Evolutionary conservation across 306 rosid genomes (phyloP).

Genomic region (Hylodesmum podocarpum): DNA sequence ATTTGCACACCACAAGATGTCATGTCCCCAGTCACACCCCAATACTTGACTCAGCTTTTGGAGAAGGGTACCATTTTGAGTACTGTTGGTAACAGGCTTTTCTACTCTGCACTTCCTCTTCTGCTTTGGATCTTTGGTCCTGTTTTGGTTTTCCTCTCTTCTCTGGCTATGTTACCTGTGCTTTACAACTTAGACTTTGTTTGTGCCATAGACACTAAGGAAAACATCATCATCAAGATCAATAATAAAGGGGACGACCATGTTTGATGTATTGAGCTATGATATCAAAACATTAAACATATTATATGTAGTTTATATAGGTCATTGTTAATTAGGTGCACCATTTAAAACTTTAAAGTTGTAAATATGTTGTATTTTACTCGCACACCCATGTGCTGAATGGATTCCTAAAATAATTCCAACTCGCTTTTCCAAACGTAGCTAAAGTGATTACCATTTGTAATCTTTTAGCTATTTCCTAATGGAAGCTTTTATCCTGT

Average conservation of each 20-base stretch:
- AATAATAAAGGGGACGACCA: conserved; percentile 19
- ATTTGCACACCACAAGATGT: conserved; percentile 68
- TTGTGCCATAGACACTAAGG: conserved; percentile 29
- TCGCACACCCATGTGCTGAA: not conserved
- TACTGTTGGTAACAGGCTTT: conserved; percentile 83
- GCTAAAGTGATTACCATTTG: conserved; percentile 18
- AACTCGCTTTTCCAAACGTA: conserved; percentile 18
- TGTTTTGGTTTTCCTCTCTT: conserved; percentile 66
- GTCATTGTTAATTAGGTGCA: conserved; percentile 7
- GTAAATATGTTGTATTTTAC: conserved; percentile 4
- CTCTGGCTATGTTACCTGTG: conserved; percentile 64
- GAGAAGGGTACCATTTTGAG: conserved; percentile 73
- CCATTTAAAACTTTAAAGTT: conserved; percentile 19
- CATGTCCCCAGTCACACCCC: conserved; percentile 45
- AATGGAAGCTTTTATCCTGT: conserved; percentile 6
- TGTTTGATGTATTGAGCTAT: conserved; percentile 22
- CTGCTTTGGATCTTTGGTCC: conserved; percentile 92
- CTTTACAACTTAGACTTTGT: conserved; percentile 81
- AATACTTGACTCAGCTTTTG: conserved; percentile 61
- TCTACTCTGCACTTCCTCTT: conserved; percentile 73
- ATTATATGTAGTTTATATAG: not conserved
- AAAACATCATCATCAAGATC: not conserved
- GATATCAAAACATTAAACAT: not conserved
- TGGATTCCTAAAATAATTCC: conserved; percentile 18
- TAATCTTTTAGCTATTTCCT: not conserved